Percentiles rank a stretch among this genome's conserved stretches.
Conservation (phyloP, 169 alveolate species). For the Plasmodium blacklocki region DNA sequence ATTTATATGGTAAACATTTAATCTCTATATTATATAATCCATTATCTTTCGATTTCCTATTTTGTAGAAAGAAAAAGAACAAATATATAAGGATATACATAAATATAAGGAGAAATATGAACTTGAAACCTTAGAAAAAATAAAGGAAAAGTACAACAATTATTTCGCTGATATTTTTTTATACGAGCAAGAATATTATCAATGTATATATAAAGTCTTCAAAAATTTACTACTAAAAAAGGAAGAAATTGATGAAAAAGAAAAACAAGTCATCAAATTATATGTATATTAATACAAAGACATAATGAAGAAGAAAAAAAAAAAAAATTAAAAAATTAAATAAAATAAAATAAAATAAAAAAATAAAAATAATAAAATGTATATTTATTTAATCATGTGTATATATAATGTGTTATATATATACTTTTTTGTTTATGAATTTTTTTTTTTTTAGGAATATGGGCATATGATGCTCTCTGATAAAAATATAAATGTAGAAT, state of each 20-base stretch:
- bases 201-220: conserved; percentile 72
- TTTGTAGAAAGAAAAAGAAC: conserved; percentile 72
- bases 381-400: too few species aligned
- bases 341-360: too few species aligned
- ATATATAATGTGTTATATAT: background rate
- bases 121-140: conserved; percentile 34
- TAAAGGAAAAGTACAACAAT: conserved; percentile 47
- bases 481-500: conserved; percentile 10
- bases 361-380: too few species aligned
- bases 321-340: too few species aligned
- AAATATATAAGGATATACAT: conserved; percentile 23
- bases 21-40: too few species aligned
- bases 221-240: conserved; percentile 40
- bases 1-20: too few species aligned
- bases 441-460: conserved; percentile 31
- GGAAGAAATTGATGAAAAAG: conserved; percentile 73
- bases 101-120: conserved; percentile 43
- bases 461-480: conserved; percentile 57
- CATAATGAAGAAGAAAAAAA: background rate
- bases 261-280: conserved; percentile 36
- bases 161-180: conserved; percentile 73
- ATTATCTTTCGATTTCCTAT: background rate
- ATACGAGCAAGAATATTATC: conserved; percentile 71
- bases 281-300: conserved; percentile 10
- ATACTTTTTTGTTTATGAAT: background rate